These are phyloP conservation scores for Magnaporthiopsis incrustans DNA, from an alignment of 2,329 filamentous ascomycete species.

Conservation along the genomic window DNA sequence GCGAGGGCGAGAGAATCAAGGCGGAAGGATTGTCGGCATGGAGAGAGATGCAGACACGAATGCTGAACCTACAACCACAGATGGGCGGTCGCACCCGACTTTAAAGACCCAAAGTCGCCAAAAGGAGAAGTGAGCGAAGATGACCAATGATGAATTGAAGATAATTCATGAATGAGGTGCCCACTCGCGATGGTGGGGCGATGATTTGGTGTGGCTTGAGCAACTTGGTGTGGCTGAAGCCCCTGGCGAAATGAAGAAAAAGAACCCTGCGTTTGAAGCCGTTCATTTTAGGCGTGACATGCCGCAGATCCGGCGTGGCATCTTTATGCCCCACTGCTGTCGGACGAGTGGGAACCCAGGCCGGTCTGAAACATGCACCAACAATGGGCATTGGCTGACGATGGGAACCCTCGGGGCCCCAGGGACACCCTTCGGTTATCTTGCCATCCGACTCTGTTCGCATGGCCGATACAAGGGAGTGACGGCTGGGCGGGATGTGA, in stretches of 20 bases:
- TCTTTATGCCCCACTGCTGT: not conserved
- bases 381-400: not conserved
- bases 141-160: not conserved
- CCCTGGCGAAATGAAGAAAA: not conserved
- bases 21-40: not conserved
- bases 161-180: not conserved
- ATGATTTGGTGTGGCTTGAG: not conserved
- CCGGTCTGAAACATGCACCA: not conserved
- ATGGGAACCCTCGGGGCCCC: not conserved
- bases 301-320: not conserved
- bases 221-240: not conserved
- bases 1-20: not conserved
- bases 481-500: not conserved
- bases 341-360: not conserved
- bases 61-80: not conserved
- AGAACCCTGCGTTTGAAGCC: not conserved
- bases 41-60: not conserved
- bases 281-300: not conserved
- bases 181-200: not conserved
- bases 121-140: not conserved
- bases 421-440: not conserved
- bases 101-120: not conserved
- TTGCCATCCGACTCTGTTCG: not conserved
- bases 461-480: not conserved
- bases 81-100: not conserved